phyloP scores from a whole-genome alignment of 1,284 basidiomycete genomes.

The Flammula alnicola region DNA sequence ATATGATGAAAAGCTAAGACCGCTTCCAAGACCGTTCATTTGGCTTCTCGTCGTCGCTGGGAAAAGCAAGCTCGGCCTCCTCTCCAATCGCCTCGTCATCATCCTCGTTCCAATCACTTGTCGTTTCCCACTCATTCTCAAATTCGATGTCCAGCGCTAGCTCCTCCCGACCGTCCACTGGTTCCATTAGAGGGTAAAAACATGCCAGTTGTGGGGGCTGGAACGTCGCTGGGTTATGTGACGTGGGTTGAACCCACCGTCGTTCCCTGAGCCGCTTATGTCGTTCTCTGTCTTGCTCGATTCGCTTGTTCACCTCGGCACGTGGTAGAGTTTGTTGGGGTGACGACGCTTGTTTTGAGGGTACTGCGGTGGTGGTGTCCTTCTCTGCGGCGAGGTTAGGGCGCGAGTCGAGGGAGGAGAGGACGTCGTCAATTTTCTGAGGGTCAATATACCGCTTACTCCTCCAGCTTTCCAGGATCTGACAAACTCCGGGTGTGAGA shows the following conservation, averaged over 20 bases:
- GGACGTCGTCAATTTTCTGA: conserved; percentile 71
- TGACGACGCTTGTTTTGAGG: conserved; percentile 24
- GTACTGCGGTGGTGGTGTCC: conserved; percentile 25
- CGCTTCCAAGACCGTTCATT: neutral
- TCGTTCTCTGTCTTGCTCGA: conserved; percentile 94
- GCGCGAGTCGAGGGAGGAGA: conserved; percentile 53
- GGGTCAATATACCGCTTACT: conserved; percentile 84
- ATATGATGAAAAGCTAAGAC: too few species aligned
- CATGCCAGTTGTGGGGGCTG: conserved; percentile 56
- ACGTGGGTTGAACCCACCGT: conserved; percentile 87
- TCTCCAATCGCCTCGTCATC: conserved; percentile 77
- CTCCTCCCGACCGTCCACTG: conserved; percentile 51
- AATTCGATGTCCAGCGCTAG: conserved; percentile 84
- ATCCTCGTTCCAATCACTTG: conserved; percentile 88
- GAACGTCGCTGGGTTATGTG: conserved; percentile 49
- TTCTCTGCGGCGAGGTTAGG: conserved; percentile 35
- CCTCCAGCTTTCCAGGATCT: conserved; percentile 90
- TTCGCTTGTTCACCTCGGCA: conserved; percentile 82
- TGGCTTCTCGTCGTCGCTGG: conserved; percentile 44
- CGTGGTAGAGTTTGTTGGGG: conserved; percentile 50
- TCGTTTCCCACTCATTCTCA: conserved; percentile 91
- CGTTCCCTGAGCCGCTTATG: conserved; percentile 93
- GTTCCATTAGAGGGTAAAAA: conserved; percentile 59
- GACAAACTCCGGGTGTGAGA: neutral
- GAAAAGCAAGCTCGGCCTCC: conserved; percentile 71